Base-by-base conservation (phyloP, 75 land plant genomes). In the Selaginella tamariscina region DNA sequence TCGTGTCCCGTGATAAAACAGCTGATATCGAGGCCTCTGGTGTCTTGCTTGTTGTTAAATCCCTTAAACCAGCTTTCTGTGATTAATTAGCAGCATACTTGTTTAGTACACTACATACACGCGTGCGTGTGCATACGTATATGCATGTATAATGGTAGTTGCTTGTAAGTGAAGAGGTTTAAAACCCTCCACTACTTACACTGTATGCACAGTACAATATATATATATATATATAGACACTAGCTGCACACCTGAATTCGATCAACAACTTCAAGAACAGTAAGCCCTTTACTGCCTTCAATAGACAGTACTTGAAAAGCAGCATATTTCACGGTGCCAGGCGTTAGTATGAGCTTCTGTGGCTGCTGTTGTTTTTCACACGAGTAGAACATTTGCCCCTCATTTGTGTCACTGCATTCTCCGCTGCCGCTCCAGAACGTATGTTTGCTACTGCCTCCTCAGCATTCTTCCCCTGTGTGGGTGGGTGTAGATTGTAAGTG, bases 301-400 rank as follows among this genome's bases (percentile, higher is more conserved):
- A 95, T 82, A 33, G 99, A 85, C 27, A 95, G 86, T 32, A 95
- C 88, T 79, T 95, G 88, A 74, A 85, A 95, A 44, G 96, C 99
- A 21, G 99, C 99, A 81, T 81, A 95, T 70, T 95, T 95, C 21
- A 95, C 99, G 55, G 99, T 95, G 74, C 99, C 99, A 65, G 99
- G 99, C 24, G 99, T 90, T 68, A 95, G 73, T 5, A 39, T 15
- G 15, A 15, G 49, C 49, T 39, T 39, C 5, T 39, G 49, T 13
- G 86, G 83, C 67, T 82, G 88, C 70, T 85, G 84, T 59, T 80
- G 80, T 70, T 78, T 86, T 2, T 96, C 85, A 72, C 70, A 68
- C 66, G 75, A 15, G 11, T 39, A 15, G 49, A 39, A 15, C 15
- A 5, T 74, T 77, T 87, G 60, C 83, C 88, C 79, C 82, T 84